Percentiles rank a stretch among this genome's conserved stretches.
phyloP scores from a whole-genome alignment of 345 rosid genomes.

The Salix udensis region DNA sequence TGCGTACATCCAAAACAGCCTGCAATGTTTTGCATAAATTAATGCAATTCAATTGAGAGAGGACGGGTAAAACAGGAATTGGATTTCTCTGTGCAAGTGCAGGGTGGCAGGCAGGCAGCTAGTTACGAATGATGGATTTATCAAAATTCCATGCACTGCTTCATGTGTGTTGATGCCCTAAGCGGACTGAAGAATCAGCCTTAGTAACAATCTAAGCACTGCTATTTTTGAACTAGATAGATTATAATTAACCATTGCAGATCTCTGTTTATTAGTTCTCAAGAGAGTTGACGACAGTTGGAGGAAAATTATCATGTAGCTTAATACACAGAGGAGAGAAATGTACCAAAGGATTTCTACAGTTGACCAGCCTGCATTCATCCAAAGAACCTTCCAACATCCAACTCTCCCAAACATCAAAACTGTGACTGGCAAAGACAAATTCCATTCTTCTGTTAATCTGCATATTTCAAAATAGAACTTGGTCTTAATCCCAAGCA shows the following conservation, averaged over 20 bases:
- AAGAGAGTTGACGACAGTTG: not conserved
- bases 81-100: not conserved
- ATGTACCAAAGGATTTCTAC: constrained; percentile 73
- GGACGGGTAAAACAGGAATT: not conserved
- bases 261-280: not conserved
- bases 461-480: constrained; percentile 40
- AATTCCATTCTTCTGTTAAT: constrained; percentile 93
- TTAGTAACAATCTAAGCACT: not conserved
- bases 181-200: not conserved
- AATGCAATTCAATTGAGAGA: constrained; percentile 9
- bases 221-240: not conserved
- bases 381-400: constrained; percentile 80
- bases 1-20: constrained; percentile 73
- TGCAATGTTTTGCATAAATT: constrained; percentile 31
- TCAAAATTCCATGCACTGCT: not conserved
- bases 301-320: not conserved
- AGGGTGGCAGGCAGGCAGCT: not conserved
- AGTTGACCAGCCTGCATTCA: constrained; percentile 82
- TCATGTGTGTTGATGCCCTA: not conserved
- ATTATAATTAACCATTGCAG: not conserved
- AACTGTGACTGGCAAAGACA: constrained; percentile 96
- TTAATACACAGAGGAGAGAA: not conserved
- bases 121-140: not conserved
- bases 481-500: not conserved
- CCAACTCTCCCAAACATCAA: constrained; percentile 99